A percentile compares a stretch with the other conserved stretches of the same genome.
phyloP scores from a whole-genome alignment of 768 basidiomycete genomes.

The Tylopilus plumbeoviolaceoides region DNA sequence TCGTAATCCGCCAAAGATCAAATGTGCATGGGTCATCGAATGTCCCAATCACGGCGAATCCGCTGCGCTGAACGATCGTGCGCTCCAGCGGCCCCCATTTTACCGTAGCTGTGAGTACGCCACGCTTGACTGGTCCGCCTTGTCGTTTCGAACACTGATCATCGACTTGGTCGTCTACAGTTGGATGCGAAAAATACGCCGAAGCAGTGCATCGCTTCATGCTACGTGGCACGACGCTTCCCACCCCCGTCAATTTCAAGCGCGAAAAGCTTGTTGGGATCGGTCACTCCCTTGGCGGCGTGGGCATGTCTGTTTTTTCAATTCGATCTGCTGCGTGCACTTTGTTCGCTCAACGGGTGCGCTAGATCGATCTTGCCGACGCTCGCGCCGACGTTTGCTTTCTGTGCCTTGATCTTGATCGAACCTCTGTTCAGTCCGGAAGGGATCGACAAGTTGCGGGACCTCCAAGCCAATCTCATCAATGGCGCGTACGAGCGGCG shows the following conservation, averaged over 20 bases:
- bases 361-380: slow-evolving; percentile 51
- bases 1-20: slow-evolving; percentile 13
- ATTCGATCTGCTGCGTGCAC: neutral
- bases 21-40: slow-evolving; percentile 59
- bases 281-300: slow-evolving; percentile 67
- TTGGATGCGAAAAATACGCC: slow-evolving; percentile 64
- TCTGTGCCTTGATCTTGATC: slow-evolving; percentile 52
- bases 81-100: slow-evolving; percentile 42
- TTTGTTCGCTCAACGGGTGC: neutral
- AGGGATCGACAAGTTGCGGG: slow-evolving; percentile 39
- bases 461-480: slow-evolving; percentile 42
- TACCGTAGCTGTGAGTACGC: slow-evolving; percentile 41
- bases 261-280: slow-evolving; percentile 54
- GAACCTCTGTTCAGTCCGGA: slow-evolving; percentile 61
- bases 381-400: slow-evolving; percentile 41
- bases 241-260: slow-evolving; percentile 44
- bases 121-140: neutral
- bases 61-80: slow-evolving; percentile 47
- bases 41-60: slow-evolving; percentile 73
- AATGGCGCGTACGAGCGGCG: slow-evolving; percentile 45
- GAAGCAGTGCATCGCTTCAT: slow-evolving; percentile 56
- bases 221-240: slow-evolving; percentile 35
- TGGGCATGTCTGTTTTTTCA: slow-evolving; percentile 48
- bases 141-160: neutral
- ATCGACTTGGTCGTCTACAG: slow-evolving; percentile 28